Evolutionary conservation across 345 rosid species (phyloP).

Genomic region (Kandelia obovata): DNA sequence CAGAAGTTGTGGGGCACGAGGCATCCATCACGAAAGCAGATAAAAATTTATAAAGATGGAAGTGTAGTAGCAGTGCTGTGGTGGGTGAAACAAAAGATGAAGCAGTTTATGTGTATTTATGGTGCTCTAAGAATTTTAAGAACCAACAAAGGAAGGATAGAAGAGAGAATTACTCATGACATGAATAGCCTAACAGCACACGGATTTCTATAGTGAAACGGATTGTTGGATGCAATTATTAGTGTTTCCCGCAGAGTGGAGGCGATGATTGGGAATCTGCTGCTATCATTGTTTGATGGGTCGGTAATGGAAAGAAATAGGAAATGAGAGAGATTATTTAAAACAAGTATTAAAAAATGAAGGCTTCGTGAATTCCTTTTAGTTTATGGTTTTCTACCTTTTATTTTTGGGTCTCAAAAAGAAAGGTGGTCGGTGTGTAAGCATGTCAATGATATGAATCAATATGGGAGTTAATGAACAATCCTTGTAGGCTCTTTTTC

Average conservation of each 20-base stretch:
- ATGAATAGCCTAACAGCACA: conserved; percentile 24
- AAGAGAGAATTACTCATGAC: not conserved
- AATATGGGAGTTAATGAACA: not conserved
- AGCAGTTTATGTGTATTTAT: conserved; percentile 40
- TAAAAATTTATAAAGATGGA: not conserved
- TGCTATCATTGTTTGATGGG: conserved; percentile 21
- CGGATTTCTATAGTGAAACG: conserved; percentile 22
- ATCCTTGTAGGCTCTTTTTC: too few species aligned
- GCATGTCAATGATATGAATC: not conserved
- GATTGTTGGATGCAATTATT: conserved; percentile 55
- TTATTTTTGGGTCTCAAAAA: not conserved
- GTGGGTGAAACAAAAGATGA: conserved; percentile 30
- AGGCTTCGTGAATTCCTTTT: conserved; percentile 3
- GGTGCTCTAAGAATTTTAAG: conserved; percentile 8
- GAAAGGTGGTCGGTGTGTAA: not conserved
- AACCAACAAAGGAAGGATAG: not conserved
- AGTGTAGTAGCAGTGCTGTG: not conserved
- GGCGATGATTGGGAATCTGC: conserved; percentile 55
- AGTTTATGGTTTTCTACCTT: not conserved
- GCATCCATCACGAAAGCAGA: conserved; percentile 38
- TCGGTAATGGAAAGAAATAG: not conserved
- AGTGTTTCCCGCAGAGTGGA: conserved; percentile 50
- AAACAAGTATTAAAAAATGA: conserved; percentile 3
- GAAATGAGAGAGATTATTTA: not conserved
- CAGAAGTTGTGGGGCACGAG: conserved; percentile 36